Evolutionary conservation across 352 stramenopile species (phyloP), one percentile per base, ranked within the genome.

Genomic region (Halophytophthora batemanensis): DNA sequence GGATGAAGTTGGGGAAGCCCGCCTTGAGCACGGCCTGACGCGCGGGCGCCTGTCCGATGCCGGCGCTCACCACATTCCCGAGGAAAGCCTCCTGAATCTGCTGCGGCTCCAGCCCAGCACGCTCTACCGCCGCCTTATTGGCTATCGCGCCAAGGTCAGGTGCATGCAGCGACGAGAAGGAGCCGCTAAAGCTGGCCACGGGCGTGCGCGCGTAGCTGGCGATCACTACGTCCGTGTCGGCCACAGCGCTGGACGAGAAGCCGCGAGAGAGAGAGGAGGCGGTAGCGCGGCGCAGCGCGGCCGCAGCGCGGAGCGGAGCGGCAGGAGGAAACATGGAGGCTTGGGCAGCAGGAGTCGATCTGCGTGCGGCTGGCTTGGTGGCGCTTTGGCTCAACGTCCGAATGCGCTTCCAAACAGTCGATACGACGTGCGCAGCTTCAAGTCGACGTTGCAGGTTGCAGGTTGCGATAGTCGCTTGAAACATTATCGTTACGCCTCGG

Each of bases 61-160:
- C 93, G 6, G 96, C 95, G 48, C 84, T 96, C 23, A 99, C 80
- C 33, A 99, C 97, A 68, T 99, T 98, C 18, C 97, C 97, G 28
- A 99, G 71, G 68, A 97, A 98, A 2, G 91, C 95, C 77, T 99
- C 96, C 43, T 97, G 86, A 56, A 99, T 97, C 41, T 90, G 74
- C 25, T 57, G 56, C 1, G 77, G 80, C 44, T 81, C 47, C 15
- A 97, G 29, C 0, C 77, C 81, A 2, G 81, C 82, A 42, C 84
- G 81, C 68, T 90, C 75, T 25, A 94, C 74, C 6, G 84, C 82
- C 23, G 70, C 84, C 36, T 74, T 65, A 59, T 98, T 98, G 14
- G 94, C 95, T n/a, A 95, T 81, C 8, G 93, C 77, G 31, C 93
- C 97, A 1, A 99, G 67, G 50, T 98, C 84, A 1, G 96, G 80